Conservation (phyloP, 495 filamentous ascomycete species). For the Lepidopterella palustris region DNA sequence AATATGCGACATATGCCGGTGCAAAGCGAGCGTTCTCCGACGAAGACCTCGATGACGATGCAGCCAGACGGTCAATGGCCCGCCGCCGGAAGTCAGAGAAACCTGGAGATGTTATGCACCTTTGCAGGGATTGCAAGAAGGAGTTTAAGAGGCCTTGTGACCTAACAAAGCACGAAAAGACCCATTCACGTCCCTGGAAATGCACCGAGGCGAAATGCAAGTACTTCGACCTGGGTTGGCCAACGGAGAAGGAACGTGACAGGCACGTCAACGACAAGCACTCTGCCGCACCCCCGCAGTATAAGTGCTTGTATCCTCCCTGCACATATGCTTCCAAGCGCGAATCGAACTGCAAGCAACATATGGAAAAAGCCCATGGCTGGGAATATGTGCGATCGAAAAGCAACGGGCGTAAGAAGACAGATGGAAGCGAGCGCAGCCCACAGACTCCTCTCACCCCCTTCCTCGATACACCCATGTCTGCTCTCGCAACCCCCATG, state of each 20-base stretch:
- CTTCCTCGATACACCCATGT: constrained; percentile 19
- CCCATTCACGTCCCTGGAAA: constrained; percentile 92
- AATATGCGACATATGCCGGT: constrained; percentile 10
- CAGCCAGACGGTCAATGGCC: constrained; percentile 80
- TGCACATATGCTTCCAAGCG: constrained; percentile 94
- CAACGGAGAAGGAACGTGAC: constrained; percentile 95
- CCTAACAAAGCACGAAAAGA: constrained; percentile 94
- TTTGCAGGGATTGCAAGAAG: constrained; percentile 60
- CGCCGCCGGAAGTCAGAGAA: constrained; percentile 72
- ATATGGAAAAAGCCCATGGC: constrained; percentile 97
- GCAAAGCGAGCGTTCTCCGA: constrained; percentile 22
- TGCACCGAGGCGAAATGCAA: constrained; percentile 75
- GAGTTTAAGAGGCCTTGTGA: constrained; percentile 90
- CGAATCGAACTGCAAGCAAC: constrained; percentile 97
- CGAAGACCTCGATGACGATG: constrained; percentile 54
- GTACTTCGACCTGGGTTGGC: constrained; percentile 81
- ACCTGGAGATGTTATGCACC: constrained; percentile 35
- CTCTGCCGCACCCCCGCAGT: constrained; percentile 66
- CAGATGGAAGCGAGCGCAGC: constrained; percentile 21
- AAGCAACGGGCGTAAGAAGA: constrained; percentile 57
- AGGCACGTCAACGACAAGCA: constrained; percentile 95
- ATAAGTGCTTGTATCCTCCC: constrained; percentile 71
- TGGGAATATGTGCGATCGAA: constrained; percentile 88
- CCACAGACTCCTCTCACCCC: constrained; percentile 32
- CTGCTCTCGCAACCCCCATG: constrained; percentile 18